Conservation (phyloP, 805 yeast genomes). For the Vanderwaltozyma polyspora region DNA sequence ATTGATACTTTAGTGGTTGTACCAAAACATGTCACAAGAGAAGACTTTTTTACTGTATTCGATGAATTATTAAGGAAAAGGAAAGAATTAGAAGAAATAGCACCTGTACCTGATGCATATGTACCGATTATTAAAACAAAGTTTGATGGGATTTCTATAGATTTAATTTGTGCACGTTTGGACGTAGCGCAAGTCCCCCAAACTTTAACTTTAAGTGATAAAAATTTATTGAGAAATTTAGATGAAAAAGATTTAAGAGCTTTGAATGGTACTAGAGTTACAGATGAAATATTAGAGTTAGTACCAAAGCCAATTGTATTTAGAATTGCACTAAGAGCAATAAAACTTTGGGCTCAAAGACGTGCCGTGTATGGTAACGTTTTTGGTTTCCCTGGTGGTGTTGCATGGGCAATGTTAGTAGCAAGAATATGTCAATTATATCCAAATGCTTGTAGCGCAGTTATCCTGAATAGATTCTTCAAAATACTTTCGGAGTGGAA, state of each 20-base stretch:
- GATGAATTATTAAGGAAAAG: conserved; percentile 56
- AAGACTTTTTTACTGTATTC: conserved; percentile 80
- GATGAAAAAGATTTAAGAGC: conserved; percentile 89
- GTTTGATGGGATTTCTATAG: conserved; percentile 86
- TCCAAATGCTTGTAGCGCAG: conserved; percentile 92
- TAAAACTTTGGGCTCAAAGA: conserved; percentile 93
- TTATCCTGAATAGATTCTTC: conserved; percentile 82
- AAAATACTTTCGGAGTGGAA: conserved; percentile 80
- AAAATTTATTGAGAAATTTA: conserved; percentile 70
- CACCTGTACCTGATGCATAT: conserved; percentile 91
- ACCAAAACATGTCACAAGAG: conserved; percentile 88
- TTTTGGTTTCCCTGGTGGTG: conserved; percentile 98
- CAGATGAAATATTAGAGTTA: conserved; percentile 79
- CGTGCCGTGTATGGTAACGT: conserved; percentile 91
- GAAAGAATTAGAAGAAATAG: conserved; percentile 79
- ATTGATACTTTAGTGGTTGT: conserved; percentile 94
- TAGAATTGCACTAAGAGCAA: conserved; percentile 83
- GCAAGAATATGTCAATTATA: conserved; percentile 94
- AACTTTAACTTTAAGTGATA: conserved; percentile 67
- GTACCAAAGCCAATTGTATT: conserved; percentile 92
- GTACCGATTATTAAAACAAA: conserved; percentile 93
- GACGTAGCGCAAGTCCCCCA: conserved; percentile 77
- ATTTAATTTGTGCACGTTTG: conserved; percentile 73
- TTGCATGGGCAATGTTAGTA: conserved; percentile 99
- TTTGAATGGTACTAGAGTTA: conserved; percentile 91